Evolutionary conservation across 1,284 basidiomycete genomes (phyloP), one percentile per base, ranked within the genome.

Genomic region (Cutaneotrichosporon sp.): DNA sequence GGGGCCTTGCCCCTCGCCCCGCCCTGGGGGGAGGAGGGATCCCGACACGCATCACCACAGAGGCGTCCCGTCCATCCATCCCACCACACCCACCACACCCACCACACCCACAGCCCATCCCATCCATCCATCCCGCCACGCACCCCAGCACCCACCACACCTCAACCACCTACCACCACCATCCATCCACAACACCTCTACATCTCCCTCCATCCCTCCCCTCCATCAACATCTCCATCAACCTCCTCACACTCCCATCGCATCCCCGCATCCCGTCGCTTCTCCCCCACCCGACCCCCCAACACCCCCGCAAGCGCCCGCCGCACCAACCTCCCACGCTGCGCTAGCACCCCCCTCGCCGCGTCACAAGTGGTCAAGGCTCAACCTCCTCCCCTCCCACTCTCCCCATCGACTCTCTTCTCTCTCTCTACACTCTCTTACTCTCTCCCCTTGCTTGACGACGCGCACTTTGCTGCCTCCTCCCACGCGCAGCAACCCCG

Each of bases 351-450:
- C 45, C 45, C 45, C 25, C 45, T 16, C 45, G 45, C 45, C 24
- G 45, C 45, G 45, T 47, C 45, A 47, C 45, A 24, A 47, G 45
- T 16, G 45, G 45, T 47, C 45, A 47, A 47, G 45, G 45, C 45
- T 22, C 49, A 5, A 16, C 49, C 16, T 14, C 18, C 49, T 51
- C 49, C 5, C n/a, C n/a, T 51, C 49, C 13, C 20, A 16, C 49
- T 33, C n/a, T 4, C 31, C n/a, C 49, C 27, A 33, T 33, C 49
- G n/a, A 51, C 49, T 11, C 31, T 27, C 25, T 51, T 50, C 49
- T 50, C 27, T 50, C 49, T 10, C 49, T n/a, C 29, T 31, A 14
- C 46, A 27, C 46, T 51, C n/a, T 31, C n/a, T 13, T 33, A 20
- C 22, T 51, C 49, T 47, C 29, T 33, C 46, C 29, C 24, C 4